Evolutionary conservation across 192 early-diverging fungal genomes (phyloP).

Genomic region (Coemansia sp.): DNA sequence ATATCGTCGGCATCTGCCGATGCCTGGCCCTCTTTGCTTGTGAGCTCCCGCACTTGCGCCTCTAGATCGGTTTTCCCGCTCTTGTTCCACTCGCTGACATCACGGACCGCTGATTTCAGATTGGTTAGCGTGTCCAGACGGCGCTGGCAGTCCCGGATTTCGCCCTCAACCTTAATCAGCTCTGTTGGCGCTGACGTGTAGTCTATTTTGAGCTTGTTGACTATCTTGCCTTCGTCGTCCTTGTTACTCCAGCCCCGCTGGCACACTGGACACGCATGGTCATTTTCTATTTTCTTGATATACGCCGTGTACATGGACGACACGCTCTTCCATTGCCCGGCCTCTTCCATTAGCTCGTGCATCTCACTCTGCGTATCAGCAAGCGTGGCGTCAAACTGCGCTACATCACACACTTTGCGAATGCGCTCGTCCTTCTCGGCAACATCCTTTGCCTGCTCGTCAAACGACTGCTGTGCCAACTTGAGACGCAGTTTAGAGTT

Average conservation of each 20-base stretch:
- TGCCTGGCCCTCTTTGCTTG: conserved; percentile 38
- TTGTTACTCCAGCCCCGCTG: conserved; percentile 64
- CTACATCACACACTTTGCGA: conserved; percentile 14
- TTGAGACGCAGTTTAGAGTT: conserved; percentile 35
- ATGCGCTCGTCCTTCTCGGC: conserved; percentile 17
- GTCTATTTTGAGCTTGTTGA: conserved; percentile 44
- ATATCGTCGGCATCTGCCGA: conserved; percentile 11
- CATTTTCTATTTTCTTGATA: conserved; percentile 59
- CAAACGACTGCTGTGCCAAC: conserved; percentile 29
- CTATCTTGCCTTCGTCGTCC: conserved; percentile 42
- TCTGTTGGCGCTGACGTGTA: conserved; percentile 42
- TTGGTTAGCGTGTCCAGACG: conserved; percentile 23
- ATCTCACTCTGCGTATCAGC: conserved; percentile 43
- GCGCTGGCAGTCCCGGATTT: conserved; percentile 23
- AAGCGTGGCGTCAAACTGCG: conserved; percentile 25
- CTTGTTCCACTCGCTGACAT: conserved; percentile 43
- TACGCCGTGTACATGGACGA: conserved; percentile 65
- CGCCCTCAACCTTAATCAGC: conserved; percentile 32
- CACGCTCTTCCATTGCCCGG: conserved; percentile 53
- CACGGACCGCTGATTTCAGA: conserved; percentile 30
- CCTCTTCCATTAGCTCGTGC: conserved; percentile 51
- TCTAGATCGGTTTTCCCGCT: conserved; percentile 29
- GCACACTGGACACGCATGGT: conserved; percentile 80
- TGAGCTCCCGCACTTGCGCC: conserved; percentile 50
- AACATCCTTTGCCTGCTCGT: conserved; percentile 29